These are phyloP conservation scores for Bipolaris oryzae DNA, from an alignment of 2,329 filamentous ascomycete genomes.

Conservation along the genomic window DNA sequence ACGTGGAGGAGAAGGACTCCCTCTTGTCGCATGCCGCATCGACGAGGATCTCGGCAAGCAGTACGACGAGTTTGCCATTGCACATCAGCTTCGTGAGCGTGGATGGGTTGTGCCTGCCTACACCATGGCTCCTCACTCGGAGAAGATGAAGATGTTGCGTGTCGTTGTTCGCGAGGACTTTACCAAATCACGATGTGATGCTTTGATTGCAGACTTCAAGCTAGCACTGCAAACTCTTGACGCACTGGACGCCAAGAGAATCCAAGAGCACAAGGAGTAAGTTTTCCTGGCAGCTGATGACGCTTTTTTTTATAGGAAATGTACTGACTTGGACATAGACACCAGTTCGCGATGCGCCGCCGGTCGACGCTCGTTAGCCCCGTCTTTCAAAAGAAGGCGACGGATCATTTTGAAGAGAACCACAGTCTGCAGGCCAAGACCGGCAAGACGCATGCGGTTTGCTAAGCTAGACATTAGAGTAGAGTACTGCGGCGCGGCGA, in stretches of 20 bases:
- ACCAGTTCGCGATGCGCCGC: slow-evolving; percentile 32
- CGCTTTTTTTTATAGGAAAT: not conserved
- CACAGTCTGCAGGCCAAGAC: slow-evolving; percentile 89
- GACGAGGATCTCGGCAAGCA: slow-evolving; percentile 60
- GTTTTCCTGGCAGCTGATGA: slow-evolving; percentile 1
- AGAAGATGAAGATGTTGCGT: slow-evolving; percentile 85
- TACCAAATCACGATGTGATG: slow-evolving; percentile 78
- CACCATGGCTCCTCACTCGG: slow-evolving; percentile 91
- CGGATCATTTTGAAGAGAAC: slow-evolving; percentile 72
- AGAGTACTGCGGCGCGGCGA: not conserved
- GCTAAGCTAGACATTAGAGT: slow-evolving; percentile 59
- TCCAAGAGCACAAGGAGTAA: slow-evolving; percentile 72
- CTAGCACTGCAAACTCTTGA: slow-evolving; percentile 73
- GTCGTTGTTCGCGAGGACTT: slow-evolving; percentile 95
- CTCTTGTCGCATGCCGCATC: slow-evolving; percentile 88
- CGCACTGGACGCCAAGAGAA: slow-evolving; percentile 72
- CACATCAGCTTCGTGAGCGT: slow-evolving; percentile 82
- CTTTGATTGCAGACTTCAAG: slow-evolving; percentile 78
- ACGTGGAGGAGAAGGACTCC: slow-evolving; percentile 76
- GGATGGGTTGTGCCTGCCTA: slow-evolving; percentile 96
- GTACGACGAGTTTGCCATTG: slow-evolving; percentile 63
- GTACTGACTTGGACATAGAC: slow-evolving; percentile 16
- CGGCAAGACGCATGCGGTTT: slow-evolving; percentile 88
- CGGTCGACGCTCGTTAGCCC: slow-evolving; percentile 38
- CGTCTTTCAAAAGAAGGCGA: slow-evolving; percentile 43